Percentiles rank a stretch among this genome's conserved stretches.
Conservation (phyloP, 2,329 filamentous ascomycete species). For the Monosporascus ibericus region DNA sequence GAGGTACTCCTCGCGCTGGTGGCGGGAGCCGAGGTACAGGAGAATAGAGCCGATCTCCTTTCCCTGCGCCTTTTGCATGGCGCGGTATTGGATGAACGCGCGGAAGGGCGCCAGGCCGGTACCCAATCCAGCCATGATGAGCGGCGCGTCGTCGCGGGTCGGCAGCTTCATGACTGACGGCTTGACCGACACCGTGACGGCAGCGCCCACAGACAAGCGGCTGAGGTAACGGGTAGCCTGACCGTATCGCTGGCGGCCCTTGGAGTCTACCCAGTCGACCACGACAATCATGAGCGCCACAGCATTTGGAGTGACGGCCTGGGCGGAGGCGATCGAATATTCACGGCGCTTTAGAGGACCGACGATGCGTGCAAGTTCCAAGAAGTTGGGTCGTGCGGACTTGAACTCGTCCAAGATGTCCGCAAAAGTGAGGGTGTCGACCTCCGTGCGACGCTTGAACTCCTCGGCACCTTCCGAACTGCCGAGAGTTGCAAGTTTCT, state of each 20-base stretch:
- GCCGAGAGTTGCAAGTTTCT: constrained; percentile 69
- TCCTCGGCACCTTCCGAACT: constrained; percentile 76
- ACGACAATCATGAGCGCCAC: constrained; percentile 96
- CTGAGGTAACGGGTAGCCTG: constrained; percentile 90
- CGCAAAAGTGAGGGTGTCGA: constrained; percentile 85
- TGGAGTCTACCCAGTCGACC: constrained; percentile 87
- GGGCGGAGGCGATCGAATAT: constrained; percentile 97
- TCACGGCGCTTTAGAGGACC: constrained; percentile 91
- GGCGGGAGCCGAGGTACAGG: constrained; percentile 92
- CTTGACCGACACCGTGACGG: constrained; percentile 90
- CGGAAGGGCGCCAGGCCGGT: constrained; percentile 98
- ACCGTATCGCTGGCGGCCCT: constrained; percentile 82
- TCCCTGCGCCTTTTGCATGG: constrained; percentile 95
- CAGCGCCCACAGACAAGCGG: constrained; percentile 64
- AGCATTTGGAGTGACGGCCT: constrained; percentile 85
- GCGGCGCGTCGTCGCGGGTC: constrained; percentile 73
- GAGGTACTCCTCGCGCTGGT: constrained; percentile 97
- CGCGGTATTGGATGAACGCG: constrained; percentile 95
- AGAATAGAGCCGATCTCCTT: constrained; percentile 91
- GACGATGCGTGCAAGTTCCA: constrained; percentile 83
- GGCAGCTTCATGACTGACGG: constrained; percentile 99
- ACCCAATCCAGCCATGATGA: constrained; percentile 99
- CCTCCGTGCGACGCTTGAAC: constrained; percentile 86
- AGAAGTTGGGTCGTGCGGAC: constrained; percentile 82
- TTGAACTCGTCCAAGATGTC: constrained; percentile 85